Evolutionary conservation across 805 yeast species (phyloP), one percentile per base, ranked within the genome.

Genomic region (Lachancea lanzarotensis): DNA sequence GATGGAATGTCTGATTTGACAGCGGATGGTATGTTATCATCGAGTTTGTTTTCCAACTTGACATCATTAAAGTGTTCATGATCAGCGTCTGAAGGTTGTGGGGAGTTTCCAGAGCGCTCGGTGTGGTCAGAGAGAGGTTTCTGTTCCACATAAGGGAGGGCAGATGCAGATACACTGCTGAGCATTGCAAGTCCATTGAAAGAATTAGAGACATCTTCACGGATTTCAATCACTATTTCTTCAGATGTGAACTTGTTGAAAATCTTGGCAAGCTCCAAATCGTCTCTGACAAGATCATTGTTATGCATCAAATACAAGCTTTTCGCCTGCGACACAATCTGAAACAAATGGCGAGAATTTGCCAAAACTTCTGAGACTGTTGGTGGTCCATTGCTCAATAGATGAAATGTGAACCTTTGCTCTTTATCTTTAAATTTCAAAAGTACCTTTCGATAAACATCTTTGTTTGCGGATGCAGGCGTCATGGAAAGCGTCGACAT

Each of bases 311-410:
- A 45, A 12, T 52, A 55, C 25, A 60, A 38, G 18, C 44, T 44
- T 20, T 50, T 48, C 15, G 47, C 40, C 34, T 45, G 45, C 5
- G 49, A 36, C 29, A 46, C 65, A 27, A 81, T 74, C n/a, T 76
- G 74, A 62, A 90, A 90, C 19, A 90, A 84, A 41, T 73, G 69
- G 44, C 78, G 78, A 13, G 87, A 88, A 59, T 88, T 89, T 45
- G 84, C 85, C 11, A 88, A 54, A n/a, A 90, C 65, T 63, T 90
- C 98, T 25, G 73, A 56, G 33, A 81, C 67, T 0, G 93, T 82
- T 2, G 98, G 98, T 6, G 95, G 83, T 0, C 95, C 83, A 37
- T 83, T 77, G 50, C 79, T 76, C 38, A 71, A 63, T 3, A 79
- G 72, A 12, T 84, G 78, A 61, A 75, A 90, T 2, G 78, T 74